Evolutionary conservation across 2,329 filamentous ascomycete genomes (phyloP).

Genomic region (Colletotrichum zoysiae): DNA sequence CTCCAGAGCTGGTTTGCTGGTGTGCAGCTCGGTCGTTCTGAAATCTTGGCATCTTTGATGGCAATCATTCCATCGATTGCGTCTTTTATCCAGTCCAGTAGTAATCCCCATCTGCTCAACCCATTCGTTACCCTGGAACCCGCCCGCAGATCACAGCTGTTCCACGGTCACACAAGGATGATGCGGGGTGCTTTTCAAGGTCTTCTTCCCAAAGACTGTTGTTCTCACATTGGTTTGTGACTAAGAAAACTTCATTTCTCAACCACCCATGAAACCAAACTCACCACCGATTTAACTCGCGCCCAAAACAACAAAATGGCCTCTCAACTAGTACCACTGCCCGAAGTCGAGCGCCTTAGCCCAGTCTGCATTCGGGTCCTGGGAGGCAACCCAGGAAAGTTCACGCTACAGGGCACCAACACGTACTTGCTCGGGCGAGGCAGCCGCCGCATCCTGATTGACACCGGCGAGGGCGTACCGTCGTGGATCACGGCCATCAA

Average conservation of each 20-base stretch:
- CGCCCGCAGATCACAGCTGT: slow-evolving; percentile 5
- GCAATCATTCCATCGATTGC: slow-evolving; percentile 26
- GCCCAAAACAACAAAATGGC: slow-evolving; percentile 62
- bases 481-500: slow-evolving; percentile 79
- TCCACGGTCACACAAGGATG: slow-evolving; percentile 15
- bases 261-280: background rate
- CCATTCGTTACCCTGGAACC: background rate
- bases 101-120: background rate
- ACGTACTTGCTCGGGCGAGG: slow-evolving; percentile 92
- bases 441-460: slow-evolving; percentile 80
- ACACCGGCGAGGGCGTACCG: slow-evolving; percentile 86
- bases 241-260: slow-evolving; percentile 15
- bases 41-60: slow-evolving; percentile 31
- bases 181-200: slow-evolving; percentile 10
- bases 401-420: slow-evolving; percentile 84
- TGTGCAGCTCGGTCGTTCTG: slow-evolving; percentile 1
- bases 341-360: slow-evolving; percentile 82
- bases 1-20: background rate
- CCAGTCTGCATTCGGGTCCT: slow-evolving; percentile 85
- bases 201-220: slow-evolving; percentile 1
- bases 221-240: slow-evolving; percentile 12
- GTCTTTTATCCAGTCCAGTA: slow-evolving; percentile 13
- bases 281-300: background rate
- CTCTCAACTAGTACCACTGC: slow-evolving; percentile 72
- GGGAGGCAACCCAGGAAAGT: slow-evolving; percentile 91